Evolutionary conservation across 2,329 filamentous ascomycete genomes (phyloP), one percentile per base, ranked within the genome.

Genomic region (Fusarium armeniacum): DNA sequence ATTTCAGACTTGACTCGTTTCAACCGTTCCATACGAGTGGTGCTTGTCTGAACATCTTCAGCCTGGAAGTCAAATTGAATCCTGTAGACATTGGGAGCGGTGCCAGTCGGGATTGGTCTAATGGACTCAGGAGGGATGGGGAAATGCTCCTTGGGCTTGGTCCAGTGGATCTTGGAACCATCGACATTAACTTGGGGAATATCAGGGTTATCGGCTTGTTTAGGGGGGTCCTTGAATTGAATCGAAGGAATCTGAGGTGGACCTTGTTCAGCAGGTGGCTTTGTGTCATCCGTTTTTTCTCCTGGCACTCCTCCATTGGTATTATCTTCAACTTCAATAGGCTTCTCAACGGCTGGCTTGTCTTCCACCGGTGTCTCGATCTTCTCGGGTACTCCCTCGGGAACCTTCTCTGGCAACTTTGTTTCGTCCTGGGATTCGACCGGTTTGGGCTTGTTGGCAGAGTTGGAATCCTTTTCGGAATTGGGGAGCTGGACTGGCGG

Each of bases 61-160:
- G 84, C 77, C n/a, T 81, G 83, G 76, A 97, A 97, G 4, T 82
- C 79, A 76, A 89, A 85, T 78, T 98, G 96, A 51, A 98, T 90
- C 73, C 85, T 88, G 3, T 93, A 93, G 18, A 98, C 90, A 4
- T 84, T 72, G 74, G 89, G 90, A 4, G 93, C 86, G 28, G 85
- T 85, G 43, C 89, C 92, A 2, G 89, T 90, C 3, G 96, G 96
- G 32, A 98, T 84, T 45, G 84, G 83, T 61, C 94, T 94, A 57
- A 97, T 83, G 20, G 91, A 90, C 61, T 89, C 87, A 5, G 85
- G 80, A 10, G 89, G 83, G 4, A 98, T 81, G 1, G 96, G 94
- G 80, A 92, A 98, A 76, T 91, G 86, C 77, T 97, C 93, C 5
- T 84, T 82, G 67, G 88, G 85, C 78, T 91, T 93, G 58, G 82